phyloP scores from a whole-genome alignment of 2,329 filamentous ascomycete genomes.

The Neurospora crassa region DNA sequence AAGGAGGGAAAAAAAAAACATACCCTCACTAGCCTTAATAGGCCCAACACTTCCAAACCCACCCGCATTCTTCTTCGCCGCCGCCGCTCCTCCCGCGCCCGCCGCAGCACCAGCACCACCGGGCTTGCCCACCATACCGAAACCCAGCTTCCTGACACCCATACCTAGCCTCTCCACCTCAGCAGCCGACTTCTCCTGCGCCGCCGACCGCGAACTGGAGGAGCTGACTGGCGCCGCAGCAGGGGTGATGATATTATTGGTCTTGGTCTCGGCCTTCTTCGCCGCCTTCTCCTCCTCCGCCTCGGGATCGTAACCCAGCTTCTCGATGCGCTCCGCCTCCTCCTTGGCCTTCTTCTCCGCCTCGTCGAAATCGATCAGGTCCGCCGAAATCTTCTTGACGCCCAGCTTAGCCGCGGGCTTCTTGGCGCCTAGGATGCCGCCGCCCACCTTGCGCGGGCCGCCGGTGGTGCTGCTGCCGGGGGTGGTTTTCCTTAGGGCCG shows the following conservation, averaged over 20 bases:
- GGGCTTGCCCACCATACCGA: conserved; percentile 70
- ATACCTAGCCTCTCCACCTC: conserved; percentile 87
- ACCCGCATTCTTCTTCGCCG: conserved; percentile 59
- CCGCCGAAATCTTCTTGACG: conserved; percentile 77
- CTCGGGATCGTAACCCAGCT: conserved; percentile 90
- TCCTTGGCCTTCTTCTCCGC: conserved; percentile 96
- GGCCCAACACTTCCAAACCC: conserved; percentile 80
- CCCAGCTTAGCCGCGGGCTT: conserved; percentile 74
- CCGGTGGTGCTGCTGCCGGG: conserved; percentile 46
- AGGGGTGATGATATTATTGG: conserved; percentile 57
- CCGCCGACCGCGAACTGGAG: conserved; percentile 45
- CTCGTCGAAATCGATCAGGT: conserved; percentile 86
- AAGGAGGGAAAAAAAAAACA: too few species aligned
- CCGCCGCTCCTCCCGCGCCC: conserved; percentile 27
- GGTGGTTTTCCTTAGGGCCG: conserved; percentile 71
- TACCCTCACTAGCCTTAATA: conserved; percentile 63
- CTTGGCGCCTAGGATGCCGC: conserved; percentile 78
- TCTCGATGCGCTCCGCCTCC: conserved; percentile 91
- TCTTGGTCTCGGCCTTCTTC: conserved; percentile 29
- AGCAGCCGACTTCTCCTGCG: conserved; percentile 54
- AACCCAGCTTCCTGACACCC: conserved; percentile 76
- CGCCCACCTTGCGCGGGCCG: conserved; percentile 56
- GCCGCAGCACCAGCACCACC: conserved; percentile 33
- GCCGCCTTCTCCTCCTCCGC: conserved; percentile 55
- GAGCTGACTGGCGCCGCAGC: conserved; percentile 58